These are phyloP conservation scores for Tolypocladium pustulatum DNA, from an alignment of 2,329 filamentous ascomycete species.

Conservation along the genomic window DNA sequence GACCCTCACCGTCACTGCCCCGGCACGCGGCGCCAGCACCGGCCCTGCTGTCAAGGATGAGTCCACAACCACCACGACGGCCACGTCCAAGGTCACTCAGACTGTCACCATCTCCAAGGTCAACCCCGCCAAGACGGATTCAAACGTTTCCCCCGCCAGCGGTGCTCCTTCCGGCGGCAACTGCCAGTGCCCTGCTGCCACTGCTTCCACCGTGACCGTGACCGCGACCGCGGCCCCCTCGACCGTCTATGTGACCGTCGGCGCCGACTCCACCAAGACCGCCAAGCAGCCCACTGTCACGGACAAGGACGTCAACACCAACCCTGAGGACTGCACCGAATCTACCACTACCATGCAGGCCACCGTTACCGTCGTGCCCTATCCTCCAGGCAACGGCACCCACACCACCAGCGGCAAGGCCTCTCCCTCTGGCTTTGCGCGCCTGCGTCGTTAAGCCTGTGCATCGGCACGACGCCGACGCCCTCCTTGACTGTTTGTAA, in stretches of 20 bases:
- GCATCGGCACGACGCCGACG: not conserved
- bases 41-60: conserved; percentile 9
- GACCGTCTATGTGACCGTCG: conserved; percentile 25
- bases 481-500: not conserved
- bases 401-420: conserved; percentile 19
- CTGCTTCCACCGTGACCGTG: conserved; percentile 12
- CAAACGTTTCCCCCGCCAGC: conserved; percentile 3
- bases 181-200: conserved; percentile 6
- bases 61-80: conserved; percentile 25
- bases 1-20: conserved; percentile 22
- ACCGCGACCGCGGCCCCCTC: conserved; percentile 21
- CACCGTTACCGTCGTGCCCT: conserved; percentile 28
- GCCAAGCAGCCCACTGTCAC: conserved; percentile 12
- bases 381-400: conserved; percentile 28
- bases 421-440: conserved; percentile 23
- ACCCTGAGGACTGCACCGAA: conserved; percentile 10
- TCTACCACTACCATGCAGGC: conserved; percentile 15
- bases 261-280: conserved; percentile 10
- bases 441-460: conserved; percentile 17
- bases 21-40: conserved; percentile 5
- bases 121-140: not conserved
- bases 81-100: conserved; percentile 23
- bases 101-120: conserved; percentile 19
- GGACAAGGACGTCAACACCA: conserved; percentile 6
- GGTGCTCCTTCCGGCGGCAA: conserved; percentile 5